phyloP scores from a whole-genome alignment of 805 yeast species.

The Sugiyamaella smithiae region DNA sequence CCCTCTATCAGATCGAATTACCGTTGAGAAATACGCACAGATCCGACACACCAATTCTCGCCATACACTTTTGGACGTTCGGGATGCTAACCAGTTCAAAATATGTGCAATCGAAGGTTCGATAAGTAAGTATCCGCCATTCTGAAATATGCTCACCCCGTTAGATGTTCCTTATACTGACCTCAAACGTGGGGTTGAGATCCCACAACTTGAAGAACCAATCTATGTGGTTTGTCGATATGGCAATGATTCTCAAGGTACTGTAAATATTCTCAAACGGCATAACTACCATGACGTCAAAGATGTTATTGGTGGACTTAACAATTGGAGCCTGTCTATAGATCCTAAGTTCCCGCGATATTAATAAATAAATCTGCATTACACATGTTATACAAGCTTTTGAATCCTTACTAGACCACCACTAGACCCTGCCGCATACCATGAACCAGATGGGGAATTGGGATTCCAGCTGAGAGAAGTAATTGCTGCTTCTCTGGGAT shows the following conservation, averaged over 20 bases:
- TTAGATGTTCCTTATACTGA: slow-evolving; percentile 55
- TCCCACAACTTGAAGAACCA: slow-evolving; percentile 30
- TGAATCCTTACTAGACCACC: slow-evolving; percentile 49
- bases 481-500: slow-evolving; percentile 51
- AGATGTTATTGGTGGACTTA: slow-evolving; percentile 79
- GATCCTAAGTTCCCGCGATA: slow-evolving; percentile 65
- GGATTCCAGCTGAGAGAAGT: slow-evolving; percentile 60
- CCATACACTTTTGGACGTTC: slow-evolving; percentile 63
- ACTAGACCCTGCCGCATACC: slow-evolving; percentile 52
- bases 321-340: slow-evolving; percentile 59
- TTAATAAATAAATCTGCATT: slow-evolving; percentile 30
- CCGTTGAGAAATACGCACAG: slow-evolving; percentile 30
- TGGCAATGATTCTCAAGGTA: slow-evolving; percentile 89
- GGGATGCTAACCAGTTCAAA: slow-evolving; percentile 72
- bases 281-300: slow-evolving; percentile 48
- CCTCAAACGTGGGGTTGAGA: slow-evolving; percentile 35
- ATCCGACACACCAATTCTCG: not conserved
- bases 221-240: slow-evolving; percentile 73
- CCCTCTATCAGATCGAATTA: slow-evolving; percentile 48
- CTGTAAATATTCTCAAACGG: slow-evolving; percentile 55
- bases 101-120: slow-evolving; percentile 62
- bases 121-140: slow-evolving; percentile 36
- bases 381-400: slow-evolving; percentile 8
- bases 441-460: slow-evolving; percentile 41
- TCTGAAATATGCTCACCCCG: no score